Conservation (phyloP, 305 asterid species). For the Fraxinus paxiana region DNA sequence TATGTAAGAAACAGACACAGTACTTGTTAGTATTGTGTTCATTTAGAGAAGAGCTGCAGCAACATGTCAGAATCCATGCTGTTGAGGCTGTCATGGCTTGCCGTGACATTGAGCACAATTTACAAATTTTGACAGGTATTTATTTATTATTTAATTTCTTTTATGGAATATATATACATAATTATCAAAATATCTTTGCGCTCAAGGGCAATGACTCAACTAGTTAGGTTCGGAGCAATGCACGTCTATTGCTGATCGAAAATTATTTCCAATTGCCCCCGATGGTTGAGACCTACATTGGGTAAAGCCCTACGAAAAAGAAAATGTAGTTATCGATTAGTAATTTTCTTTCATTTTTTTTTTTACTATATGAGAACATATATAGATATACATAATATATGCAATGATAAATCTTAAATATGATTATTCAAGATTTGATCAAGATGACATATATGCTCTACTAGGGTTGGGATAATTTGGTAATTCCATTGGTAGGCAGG, state of each 20-base stretch:
- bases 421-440: conserved; percentile 14
- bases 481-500: conserved; percentile 33
- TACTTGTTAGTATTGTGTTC: conserved; percentile 81
- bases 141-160: background rate
- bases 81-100: conserved; percentile 98
- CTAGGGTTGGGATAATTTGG: background rate
- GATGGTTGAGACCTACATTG: background rate
- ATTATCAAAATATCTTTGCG: background rate
- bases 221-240: background rate
- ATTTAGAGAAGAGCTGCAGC: conserved; percentile 90
- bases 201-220: background rate
- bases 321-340: background rate
- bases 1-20: conserved; percentile 54
- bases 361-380: background rate
- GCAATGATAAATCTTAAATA: background rate
- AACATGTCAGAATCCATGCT: conserved; percentile 94
- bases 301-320: background rate
- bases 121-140: conserved; percentile 78
- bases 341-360: too few relatives aligned
- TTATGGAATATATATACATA: background rate
- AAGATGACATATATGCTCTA: conserved; percentile 6
- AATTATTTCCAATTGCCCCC: background rate
- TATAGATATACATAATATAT: background rate
- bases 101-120: conserved; percentile 83
- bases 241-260: background rate